Conservation (phyloP, 2,329 filamentous ascomycete genomes). For the Penicillium sp. region DNA sequence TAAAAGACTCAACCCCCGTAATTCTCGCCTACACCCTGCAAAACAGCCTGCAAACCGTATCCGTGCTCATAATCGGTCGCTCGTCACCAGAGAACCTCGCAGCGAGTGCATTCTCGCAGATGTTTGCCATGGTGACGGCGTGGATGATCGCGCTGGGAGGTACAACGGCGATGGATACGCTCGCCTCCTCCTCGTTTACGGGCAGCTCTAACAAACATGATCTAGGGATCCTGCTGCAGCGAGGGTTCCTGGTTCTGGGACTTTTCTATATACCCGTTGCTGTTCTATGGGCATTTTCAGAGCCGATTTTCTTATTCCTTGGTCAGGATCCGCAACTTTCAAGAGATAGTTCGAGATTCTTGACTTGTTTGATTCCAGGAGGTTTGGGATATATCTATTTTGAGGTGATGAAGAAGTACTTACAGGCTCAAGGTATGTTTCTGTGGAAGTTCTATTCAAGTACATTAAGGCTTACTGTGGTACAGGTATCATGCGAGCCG, state of each 20-base stretch:
- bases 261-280: slow-evolving; percentile 72
- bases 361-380: slow-evolving; percentile 72
- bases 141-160: slow-evolving; percentile 86
- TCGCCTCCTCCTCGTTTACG: slow-evolving; percentile 80
- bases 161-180: slow-evolving; percentile 80
- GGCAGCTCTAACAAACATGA: slow-evolving; percentile 75
- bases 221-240: slow-evolving; percentile 74
- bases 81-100: slow-evolving; percentile 77
- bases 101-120: slow-evolving; percentile 82
- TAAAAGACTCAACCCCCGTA: slow-evolving; percentile 70
- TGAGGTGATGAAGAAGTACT: slow-evolving; percentile 67
- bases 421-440: slow-evolving; percentile 55
- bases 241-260: slow-evolving; percentile 69
- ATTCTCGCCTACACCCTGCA: slow-evolving; percentile 83
- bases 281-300: slow-evolving; percentile 71
- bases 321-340: slow-evolving; percentile 79
- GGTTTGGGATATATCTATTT: slow-evolving; percentile 87
- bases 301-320: slow-evolving; percentile 69
- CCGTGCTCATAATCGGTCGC: slow-evolving; percentile 76
- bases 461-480: no score
- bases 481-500: slow-evolving; percentile 61
- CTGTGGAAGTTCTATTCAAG: no score
- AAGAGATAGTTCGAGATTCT: slow-evolving; percentile 68
- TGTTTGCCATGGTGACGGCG: slow-evolving; percentile 88
- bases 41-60: slow-evolving; percentile 79